Evolutionary conservation across 1,284 basidiomycete species (phyloP), one percentile per base, ranked within the genome.

Genomic region (Phenoliferia sp.): DNA sequence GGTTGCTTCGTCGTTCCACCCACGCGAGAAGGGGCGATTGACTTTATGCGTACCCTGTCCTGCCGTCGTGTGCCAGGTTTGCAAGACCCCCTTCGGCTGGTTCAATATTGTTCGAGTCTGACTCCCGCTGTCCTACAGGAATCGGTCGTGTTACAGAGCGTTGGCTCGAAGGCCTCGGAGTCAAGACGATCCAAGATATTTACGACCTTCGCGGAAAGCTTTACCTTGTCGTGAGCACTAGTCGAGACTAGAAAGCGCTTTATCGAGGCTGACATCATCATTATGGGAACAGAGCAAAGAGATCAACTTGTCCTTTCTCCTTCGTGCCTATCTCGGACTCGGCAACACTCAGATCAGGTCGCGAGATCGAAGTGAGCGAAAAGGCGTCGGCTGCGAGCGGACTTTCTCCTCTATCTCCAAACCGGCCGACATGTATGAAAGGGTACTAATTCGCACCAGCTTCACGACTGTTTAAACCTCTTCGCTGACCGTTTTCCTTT

Each of bases 321-420:
- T 76, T 17, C 32, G 84, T 68, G 88, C 88, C 0, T 85, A 92
- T 78, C 85, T 96, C 9, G 94, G 94, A 3, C 87, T 96, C 54
- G 87, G 88, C 0, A 89, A 88, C 4, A 96, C 93, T 73, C 79
- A 84, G 3, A 91, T 96, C 15, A 82, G 87, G 67, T 87, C 92
- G 1, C 82, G 85, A 60, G 84, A 83, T 69, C 82, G 92, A 68
- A 90, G 90, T 72, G 89, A 90, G 75, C 82, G 90, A 57, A 95
- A 94, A 80, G 92, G 90, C 69, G 90, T 96, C 44, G 93, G 94
- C 2, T 86, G 89, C 26, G 94, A 97, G 80, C 83, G 89, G 90
- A 91, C 73, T 60, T 75, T 76, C 63, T n/a, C 29, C 22, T 39
- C 66, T 77, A 70, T 31, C 55, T n/a, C 39, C 31, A 60, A 60